phyloP scores from a whole-genome alignment of 345 rosid genomes.

The Heritiera fomes region DNA sequence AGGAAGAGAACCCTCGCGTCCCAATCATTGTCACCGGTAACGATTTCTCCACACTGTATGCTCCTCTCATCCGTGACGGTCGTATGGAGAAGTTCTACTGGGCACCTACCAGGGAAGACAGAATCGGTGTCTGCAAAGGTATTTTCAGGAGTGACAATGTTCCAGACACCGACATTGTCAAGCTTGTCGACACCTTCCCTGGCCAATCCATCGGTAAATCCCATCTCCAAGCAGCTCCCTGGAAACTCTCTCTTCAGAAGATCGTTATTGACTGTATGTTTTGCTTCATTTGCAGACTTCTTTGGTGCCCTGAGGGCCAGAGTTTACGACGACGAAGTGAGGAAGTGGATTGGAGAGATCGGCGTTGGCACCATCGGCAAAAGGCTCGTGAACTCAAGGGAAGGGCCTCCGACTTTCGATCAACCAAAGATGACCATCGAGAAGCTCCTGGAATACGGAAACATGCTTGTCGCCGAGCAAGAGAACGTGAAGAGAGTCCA shows the following conservation, averaged over 20 bases:
- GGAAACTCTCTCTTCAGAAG: no score
- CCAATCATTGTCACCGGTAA: slow-evolving; percentile 97
- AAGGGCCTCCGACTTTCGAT: slow-evolving; percentile 74
- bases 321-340: slow-evolving; percentile 96
- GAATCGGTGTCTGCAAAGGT: slow-evolving; percentile 89
- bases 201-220: slow-evolving; percentile 89
- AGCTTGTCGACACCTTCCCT: slow-evolving; percentile 83
- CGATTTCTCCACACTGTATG: slow-evolving; percentile 97
- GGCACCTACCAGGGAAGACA: slow-evolving; percentile 95
- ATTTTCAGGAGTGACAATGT: slow-evolving; percentile 74
- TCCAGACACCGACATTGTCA: slow-evolving; percentile 49
- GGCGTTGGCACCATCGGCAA: slow-evolving; percentile 71
- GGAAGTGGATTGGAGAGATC: slow-evolving; percentile 67
- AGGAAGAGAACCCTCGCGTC: slow-evolving; percentile 91
- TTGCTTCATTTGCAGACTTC: slow-evolving; percentile 54
- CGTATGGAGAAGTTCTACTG: slow-evolving; percentile 99
- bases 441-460: slow-evolving; percentile 80
- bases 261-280: background rate
- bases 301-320: slow-evolving; percentile 94
- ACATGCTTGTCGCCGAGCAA: slow-evolving; percentile 88
- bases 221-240: background rate
- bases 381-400: slow-evolving; percentile 89
- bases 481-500: slow-evolving; percentile 97
- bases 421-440: slow-evolving; percentile 71
- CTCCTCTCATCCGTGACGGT: slow-evolving; percentile 98